These are phyloP conservation scores for Psilocybe sp. DNA, from an alignment of 768 basidiomycete species.

Conservation along the genomic window DNA sequence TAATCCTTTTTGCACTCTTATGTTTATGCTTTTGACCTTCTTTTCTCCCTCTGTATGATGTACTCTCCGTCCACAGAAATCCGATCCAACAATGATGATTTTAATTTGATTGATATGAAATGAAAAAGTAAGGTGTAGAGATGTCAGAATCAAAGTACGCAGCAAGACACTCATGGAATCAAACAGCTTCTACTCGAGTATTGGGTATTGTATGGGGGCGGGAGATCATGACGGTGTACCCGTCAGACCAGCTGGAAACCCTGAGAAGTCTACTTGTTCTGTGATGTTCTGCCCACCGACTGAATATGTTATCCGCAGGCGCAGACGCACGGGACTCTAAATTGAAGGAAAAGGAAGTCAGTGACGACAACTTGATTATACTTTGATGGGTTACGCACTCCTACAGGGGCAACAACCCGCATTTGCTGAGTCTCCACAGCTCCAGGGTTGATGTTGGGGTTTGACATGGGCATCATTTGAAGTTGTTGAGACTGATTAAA, in stretches of 20 bases:
- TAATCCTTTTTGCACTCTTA: slow-evolving; percentile 27
- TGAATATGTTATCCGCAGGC: slow-evolving; percentile 81
- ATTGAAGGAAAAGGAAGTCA: slow-evolving; percentile 7
- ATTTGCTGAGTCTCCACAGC: slow-evolving; percentile 92
- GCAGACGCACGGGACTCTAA: slow-evolving; percentile 80
- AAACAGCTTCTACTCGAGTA: too few relatives aligned
- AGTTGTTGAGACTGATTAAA: slow-evolving; percentile 81
- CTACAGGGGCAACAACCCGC: slow-evolving; percentile 84
- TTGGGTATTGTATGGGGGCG: too few relatives aligned
- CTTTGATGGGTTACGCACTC: slow-evolving; percentile 50
- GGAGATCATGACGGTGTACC: slow-evolving; percentile 34
- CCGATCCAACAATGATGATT: too few relatives aligned
- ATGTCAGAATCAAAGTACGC: too few relatives aligned
- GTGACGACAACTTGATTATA: not conserved
- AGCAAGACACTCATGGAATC: too few relatives aligned
- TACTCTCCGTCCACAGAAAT: not conserved
- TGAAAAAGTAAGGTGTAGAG: slow-evolving; percentile 1
- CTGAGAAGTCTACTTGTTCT: slow-evolving; percentile 93
- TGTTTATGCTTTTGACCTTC: slow-evolving; percentile 4
- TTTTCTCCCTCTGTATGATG: slow-evolving; percentile 4
- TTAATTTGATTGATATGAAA: not conserved
- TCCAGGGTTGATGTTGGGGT: slow-evolving; percentile 72
- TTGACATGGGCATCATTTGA: slow-evolving; percentile 98
- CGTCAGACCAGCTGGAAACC: slow-evolving; percentile 79
- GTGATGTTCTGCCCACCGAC: slow-evolving; percentile 67